Conservation (phyloP, 257 asterid species). For the Solanum boliviense region DNA sequence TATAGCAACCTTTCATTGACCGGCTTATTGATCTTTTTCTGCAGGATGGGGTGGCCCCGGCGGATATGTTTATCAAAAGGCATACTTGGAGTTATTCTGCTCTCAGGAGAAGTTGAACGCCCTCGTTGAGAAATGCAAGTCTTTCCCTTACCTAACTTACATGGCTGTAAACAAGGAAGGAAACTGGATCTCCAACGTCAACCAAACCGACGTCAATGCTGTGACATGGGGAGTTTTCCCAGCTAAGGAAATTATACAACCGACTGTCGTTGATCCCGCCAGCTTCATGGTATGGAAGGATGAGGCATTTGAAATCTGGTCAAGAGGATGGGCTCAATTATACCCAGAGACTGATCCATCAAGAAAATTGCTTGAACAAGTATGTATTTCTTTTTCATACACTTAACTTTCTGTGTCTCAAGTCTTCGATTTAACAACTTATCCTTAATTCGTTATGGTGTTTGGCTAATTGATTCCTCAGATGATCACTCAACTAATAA, state of each 20-base stretch:
- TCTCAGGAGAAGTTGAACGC: conserved; percentile 47
- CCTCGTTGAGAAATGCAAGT: conserved; percentile 51
- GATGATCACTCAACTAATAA: too few species aligned
- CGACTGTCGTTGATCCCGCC: conserved; percentile 81
- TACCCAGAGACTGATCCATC: conserved; percentile 82
- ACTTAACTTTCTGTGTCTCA: neutral
- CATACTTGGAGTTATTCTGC: conserved; percentile 86
- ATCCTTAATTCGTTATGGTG: rapidly evolving
- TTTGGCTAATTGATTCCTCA: neutral
- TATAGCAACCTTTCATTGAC: neutral
- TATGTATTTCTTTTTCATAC: conserved; percentile 2
- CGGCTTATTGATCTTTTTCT: neutral
- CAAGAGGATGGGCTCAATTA: conserved; percentile 79
- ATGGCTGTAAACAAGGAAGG: conserved; percentile 80
- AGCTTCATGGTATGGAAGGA: conserved; percentile 94
- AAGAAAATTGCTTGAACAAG: conserved; percentile 70
- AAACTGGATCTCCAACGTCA: conserved; percentile 49
- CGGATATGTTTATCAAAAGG: conserved; percentile 93
- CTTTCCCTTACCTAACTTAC: conserved; percentile 57
- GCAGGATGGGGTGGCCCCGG: conserved; percentile 98
- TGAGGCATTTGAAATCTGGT: conserved; percentile 90
- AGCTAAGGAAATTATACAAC: conserved; percentile 85
- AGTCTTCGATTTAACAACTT: neutral
- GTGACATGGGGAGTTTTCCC: conserved; percentile 99
- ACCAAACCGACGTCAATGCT: conserved; percentile 54